Evolutionary conservation across 2,329 filamentous ascomycete genomes (phyloP).

Genomic region (Ceratocystis papillata): DNA sequence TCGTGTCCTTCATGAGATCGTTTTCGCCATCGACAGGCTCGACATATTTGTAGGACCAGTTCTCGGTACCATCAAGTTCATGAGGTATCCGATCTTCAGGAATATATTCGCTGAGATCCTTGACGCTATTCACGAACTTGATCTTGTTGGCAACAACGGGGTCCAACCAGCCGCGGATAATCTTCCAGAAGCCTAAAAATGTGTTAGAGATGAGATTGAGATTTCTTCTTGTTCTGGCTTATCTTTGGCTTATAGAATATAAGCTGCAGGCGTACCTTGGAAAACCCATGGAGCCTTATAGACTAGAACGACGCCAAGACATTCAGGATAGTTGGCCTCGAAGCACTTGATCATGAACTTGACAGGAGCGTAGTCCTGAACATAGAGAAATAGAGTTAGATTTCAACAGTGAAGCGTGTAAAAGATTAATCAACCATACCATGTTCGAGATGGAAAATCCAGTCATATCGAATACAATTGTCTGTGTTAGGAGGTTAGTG

Average conservation of each 20-base stretch:
- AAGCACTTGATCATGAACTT: constrained; percentile 99
- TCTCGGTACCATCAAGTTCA: constrained; percentile 75
- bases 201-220: background rate
- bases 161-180: constrained; percentile 92
- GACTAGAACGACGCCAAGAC: constrained; percentile 75
- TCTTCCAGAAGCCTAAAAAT: constrained; percentile 74
- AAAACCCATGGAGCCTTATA: constrained; percentile 98
- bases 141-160: constrained; percentile 92
- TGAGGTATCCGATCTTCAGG: constrained; percentile 58
- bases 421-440: constrained; percentile 31
- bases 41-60: constrained; percentile 72
- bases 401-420: background rate
- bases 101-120: constrained; percentile 71
- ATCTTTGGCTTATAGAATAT: too few relatives aligned
- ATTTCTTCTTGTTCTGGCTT: too few relatives aligned
- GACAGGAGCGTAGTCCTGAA: constrained; percentile 78
- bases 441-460: constrained; percentile 90
- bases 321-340: constrained; percentile 96
- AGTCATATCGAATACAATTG: constrained; percentile 92
- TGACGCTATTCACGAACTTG: constrained; percentile 73
- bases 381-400: constrained; percentile 25
- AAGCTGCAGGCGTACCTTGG: constrained; percentile 50
- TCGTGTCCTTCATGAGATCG: constrained; percentile 55
- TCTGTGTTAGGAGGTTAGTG: constrained; percentile 41
- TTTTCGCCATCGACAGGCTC: constrained; percentile 73